Evolutionary conservation across 2,329 filamentous ascomycete genomes (phyloP).

Genomic region (Colletotrichum chlorophyti): DNA sequence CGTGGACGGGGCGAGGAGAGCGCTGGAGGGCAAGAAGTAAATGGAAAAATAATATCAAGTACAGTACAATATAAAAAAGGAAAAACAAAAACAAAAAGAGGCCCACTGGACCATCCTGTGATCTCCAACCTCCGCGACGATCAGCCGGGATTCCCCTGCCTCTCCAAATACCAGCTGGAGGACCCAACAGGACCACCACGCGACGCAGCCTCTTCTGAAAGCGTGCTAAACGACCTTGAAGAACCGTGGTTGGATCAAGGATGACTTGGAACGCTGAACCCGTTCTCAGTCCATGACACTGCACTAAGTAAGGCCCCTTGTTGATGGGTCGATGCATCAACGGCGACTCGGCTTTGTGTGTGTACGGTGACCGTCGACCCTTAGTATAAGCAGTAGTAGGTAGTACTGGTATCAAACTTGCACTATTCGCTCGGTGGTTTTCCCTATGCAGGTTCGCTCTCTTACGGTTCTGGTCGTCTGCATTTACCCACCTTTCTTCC

Average conservation of each 20-base stretch:
- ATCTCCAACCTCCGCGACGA: constrained; percentile 32
- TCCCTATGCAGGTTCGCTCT: background rate
- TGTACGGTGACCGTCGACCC: too few species aligned
- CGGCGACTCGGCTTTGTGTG: background rate
- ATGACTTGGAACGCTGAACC: constrained; percentile 2
- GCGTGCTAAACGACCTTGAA: background rate
- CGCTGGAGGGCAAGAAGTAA: background rate
- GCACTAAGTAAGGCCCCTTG: constrained; percentile 11
- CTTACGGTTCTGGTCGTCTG: background rate
- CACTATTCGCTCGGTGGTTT: background rate
- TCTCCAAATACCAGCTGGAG: constrained; percentile 15
- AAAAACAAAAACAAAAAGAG: constrained; percentile 4
- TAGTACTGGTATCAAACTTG: background rate
- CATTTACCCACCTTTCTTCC: background rate
- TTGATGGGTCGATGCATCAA: background rate
- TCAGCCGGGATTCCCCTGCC: constrained; percentile 29
- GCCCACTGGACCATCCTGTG: constrained; percentile 31
- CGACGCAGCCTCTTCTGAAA: constrained; percentile 20
- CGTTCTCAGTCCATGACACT: constrained; percentile 10
- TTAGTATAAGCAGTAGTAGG: too few species aligned
- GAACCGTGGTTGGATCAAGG: constrained; percentile 15
- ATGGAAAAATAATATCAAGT: too few species aligned
- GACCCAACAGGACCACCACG: constrained; percentile 21
- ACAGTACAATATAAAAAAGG: too few species aligned
- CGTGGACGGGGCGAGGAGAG: background rate